Evolutionary conservation across 2,329 filamentous ascomycete genomes (phyloP).

Genomic region (Claviceps sp.): DNA sequence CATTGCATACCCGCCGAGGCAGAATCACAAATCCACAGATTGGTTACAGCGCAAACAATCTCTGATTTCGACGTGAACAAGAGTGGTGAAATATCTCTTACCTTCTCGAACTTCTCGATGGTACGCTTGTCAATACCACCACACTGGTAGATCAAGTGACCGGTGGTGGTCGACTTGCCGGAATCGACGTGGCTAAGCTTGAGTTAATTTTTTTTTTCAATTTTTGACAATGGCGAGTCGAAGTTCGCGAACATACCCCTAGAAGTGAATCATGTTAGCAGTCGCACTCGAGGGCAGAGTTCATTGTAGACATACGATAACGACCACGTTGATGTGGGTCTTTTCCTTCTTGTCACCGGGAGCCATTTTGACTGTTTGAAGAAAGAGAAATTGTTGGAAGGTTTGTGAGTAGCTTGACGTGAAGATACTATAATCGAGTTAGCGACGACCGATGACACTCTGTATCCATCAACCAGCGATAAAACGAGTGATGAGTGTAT

Average conservation of each 20-base stretch:
- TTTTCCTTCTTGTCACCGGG: slow-evolving; percentile 61
- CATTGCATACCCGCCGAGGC: too few species aligned
- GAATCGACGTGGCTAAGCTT: slow-evolving; percentile 79
- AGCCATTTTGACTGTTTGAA: slow-evolving; percentile 27
- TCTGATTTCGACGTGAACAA: background rate
- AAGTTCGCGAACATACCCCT: slow-evolving; percentile 15
- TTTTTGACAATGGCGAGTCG: slow-evolving; percentile 16
- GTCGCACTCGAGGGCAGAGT: background rate
- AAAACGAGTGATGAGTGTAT: background rate
- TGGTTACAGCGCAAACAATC: background rate
- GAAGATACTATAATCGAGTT: slow-evolving; percentile 1
- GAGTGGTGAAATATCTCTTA: slow-evolving; percentile 30
- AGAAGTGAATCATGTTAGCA: slow-evolving; percentile 9
- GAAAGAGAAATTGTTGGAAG: slow-evolving; percentile 1
- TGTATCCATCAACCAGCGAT: slow-evolving; percentile 3
- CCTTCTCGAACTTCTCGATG: slow-evolving; percentile 99
- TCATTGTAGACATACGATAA: slow-evolving; percentile 49
- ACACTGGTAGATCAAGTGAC: slow-evolving; percentile 99
- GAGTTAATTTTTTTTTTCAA: slow-evolving; percentile 14
- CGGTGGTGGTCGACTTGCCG: slow-evolving; percentile 92
- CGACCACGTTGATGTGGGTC: slow-evolving; percentile 94
- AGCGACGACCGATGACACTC: background rate
- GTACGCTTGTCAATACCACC: slow-evolving; percentile 99
- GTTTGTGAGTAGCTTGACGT: slow-evolving; percentile 6
- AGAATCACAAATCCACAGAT: too few species aligned